Evolutionary conservation across 495 filamentous ascomycete species (phyloP).

Genomic region (Podospora pseudopauciseta): DNA sequence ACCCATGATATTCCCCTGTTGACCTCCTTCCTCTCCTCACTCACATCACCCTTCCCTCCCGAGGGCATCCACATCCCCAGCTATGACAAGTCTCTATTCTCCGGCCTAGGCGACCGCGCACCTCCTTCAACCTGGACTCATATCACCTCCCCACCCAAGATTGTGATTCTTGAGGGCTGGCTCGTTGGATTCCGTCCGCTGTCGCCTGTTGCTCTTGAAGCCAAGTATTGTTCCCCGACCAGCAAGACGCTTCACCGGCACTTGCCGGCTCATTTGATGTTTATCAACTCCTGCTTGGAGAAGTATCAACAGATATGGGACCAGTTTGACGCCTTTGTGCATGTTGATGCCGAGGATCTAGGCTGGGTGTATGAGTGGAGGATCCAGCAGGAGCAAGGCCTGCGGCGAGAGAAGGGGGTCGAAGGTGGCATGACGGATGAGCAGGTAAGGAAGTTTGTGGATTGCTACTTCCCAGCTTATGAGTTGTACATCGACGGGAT

Average conservation of each 20-base stretch:
- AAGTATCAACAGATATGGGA: conserved; percentile 71
- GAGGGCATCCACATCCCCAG: conserved; percentile 59
- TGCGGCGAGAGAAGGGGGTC: conserved; percentile 52
- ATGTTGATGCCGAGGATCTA: conserved; percentile 77
- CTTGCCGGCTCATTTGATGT: conserved; percentile 61
- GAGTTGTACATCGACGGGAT: conserved; percentile 71
- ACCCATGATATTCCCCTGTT: conserved; percentile 80
- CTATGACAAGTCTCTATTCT: conserved; percentile 80
- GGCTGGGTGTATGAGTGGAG: conserved; percentile 87
- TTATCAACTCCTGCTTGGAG: conserved; percentile 66
- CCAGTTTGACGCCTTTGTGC: conserved; percentile 76
- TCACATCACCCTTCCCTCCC: conserved; percentile 54
- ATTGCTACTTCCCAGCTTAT: conserved; percentile 59
- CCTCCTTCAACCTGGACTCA: conserved; percentile 46
- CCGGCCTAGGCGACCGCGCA: conserved; percentile 74
- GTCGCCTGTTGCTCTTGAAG: conserved; percentile 48
- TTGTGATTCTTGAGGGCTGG: conserved; percentile 91
- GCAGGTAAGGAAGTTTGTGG: conserved; percentile 51
- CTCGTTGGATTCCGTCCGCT: conserved; percentile 79
- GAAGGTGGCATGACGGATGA: conserved; percentile 67
- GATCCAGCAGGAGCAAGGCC: conserved; percentile 68
- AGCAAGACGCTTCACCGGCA: conserved; percentile 51
- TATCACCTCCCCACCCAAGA: conserved; percentile 44
- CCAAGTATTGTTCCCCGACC: conserved; percentile 50
- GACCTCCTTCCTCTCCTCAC: conserved; percentile 55